Base-by-base conservation (phyloP, 2,329 filamentous ascomycete species). In the Xylaria sp. region DNA sequence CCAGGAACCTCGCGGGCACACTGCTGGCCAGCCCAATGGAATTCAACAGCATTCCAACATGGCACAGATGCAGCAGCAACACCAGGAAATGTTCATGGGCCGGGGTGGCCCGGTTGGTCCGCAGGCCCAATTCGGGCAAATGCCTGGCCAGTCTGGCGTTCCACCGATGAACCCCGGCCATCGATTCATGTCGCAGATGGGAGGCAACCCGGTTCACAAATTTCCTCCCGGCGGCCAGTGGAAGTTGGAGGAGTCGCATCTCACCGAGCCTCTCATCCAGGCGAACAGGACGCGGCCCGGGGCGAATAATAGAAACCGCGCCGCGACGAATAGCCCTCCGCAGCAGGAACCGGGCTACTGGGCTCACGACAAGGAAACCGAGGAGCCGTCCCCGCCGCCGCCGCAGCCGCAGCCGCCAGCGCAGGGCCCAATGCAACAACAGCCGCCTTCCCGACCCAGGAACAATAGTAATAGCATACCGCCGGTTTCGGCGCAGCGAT, bases 221-320 rank as follows among this genome's bases (percentile, higher is more conserved):
- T 69, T 78, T 2, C 74, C 74, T 21, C 75, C 74, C n/a, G 76
- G 75, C 0, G 61, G 66, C 21, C 72, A 72, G 17, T 85, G 82
- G 81, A 80, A 77, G 45, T 67, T 81, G 5, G 75, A 84, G 57
- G 80, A 83, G 67, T 84, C 82, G 8, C 75, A 80, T 53, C 70
- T 85, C 34, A 69, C 76, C 1, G 76, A 81, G 57, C 82, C 82
- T 21, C 71, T 84, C 6, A 69, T 76, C 17, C 64, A 71, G 3
- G 24, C 24, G 9, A 66, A 72, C 2, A 70, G 72, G 26, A 71
- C 71, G 18, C 70, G 73, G 41, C 70, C 71, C 9, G 58, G 68
- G 5, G 71, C 70, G 8, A 62, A 65, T n/a, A n/a, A 72, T 2
- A 70, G 72, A 29, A 70, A 71, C 18, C 70, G 73, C 39, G 70